Evolutionary conservation across 2,329 filamentous ascomycete genomes (phyloP).

Genomic region (Decorospora gaudefroyi): DNA sequence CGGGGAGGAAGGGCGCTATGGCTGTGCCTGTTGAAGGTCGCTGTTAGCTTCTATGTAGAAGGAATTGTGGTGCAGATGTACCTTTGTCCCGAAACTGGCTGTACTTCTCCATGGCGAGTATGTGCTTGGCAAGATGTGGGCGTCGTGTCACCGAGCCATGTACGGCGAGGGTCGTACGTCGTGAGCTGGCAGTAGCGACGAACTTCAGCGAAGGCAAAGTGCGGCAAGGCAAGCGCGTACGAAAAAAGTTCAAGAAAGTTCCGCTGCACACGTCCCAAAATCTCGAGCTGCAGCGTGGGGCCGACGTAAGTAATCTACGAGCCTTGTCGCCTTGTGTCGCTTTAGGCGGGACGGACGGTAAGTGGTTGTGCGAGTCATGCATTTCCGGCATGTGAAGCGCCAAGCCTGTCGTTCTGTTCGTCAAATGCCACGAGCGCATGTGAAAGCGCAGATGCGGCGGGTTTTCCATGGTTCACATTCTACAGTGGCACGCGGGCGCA

Average conservation of each 20-base stretch:
- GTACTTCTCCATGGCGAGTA: slow-evolving; percentile 80
- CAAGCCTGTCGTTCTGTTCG: slow-evolving; percentile 20
- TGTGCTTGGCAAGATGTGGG: slow-evolving; percentile 6
- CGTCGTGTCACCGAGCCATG: slow-evolving; percentile 30
- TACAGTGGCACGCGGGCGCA: too few species aligned
- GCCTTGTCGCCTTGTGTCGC: slow-evolving; percentile 21
- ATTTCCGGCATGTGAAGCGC: slow-evolving; percentile 34
- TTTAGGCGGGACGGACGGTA: slow-evolving; percentile 21
- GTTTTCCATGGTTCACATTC: neutral
- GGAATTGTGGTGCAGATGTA: too few species aligned
- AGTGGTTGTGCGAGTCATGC: slow-evolving; percentile 24
- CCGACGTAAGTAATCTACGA: too few species aligned
- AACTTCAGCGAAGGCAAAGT: neutral
- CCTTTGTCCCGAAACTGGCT: slow-evolving; percentile 91
- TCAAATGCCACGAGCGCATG: slow-evolving; percentile 9
- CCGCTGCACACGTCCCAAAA: too few species aligned
- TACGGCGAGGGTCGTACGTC: slow-evolving; percentile 9
- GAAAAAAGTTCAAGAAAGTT: too few species aligned
- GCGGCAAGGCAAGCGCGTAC: neutral
- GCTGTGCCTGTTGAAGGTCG: slow-evolving; percentile 74
- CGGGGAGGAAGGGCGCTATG: slow-evolving; percentile 92
- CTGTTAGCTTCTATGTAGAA: slow-evolving; percentile 22
- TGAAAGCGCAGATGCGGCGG: slow-evolving; percentile 4
- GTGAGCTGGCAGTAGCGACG: neutral
- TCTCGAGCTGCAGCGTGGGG: neutral